Conservation (phyloP, 73 alveolate genomes). For the Blepharisma stoltei region DNA sequence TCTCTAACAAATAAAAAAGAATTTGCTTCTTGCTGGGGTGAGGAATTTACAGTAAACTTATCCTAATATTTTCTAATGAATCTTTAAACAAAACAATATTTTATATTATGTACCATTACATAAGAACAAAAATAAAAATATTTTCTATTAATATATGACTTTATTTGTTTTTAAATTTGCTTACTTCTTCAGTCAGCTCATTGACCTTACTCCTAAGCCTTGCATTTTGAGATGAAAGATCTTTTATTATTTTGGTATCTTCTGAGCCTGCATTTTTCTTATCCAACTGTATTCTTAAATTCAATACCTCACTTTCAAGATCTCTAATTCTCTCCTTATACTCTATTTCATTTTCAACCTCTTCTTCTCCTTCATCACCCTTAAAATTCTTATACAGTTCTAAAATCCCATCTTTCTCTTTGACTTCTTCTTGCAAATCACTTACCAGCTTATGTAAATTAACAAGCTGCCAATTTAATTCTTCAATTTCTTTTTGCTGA, state of each 20-base stretch:
- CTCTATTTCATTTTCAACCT: neutral
- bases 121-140: too few species aligned
- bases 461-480: constrained; percentile 7
- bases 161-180: neutral
- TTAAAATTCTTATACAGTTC: constrained; percentile 15
- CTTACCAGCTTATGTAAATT: neutral
- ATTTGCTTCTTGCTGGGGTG: too few species aligned
- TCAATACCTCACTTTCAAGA: constrained; percentile 8
- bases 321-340: neutral
- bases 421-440: constrained; percentile 16
- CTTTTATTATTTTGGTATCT: constrained; percentile 14
- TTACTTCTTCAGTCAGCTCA: constrained; percentile 25
- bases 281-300: neutral
- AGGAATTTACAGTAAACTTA: too few species aligned
- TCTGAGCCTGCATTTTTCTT: constrained; percentile 10
- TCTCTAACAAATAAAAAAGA: too few species aligned
- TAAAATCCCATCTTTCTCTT: neutral
- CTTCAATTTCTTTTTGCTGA: neutral
- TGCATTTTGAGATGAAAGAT: constrained; percentile 11
- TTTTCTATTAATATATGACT: too few species aligned
- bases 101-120: too few species aligned
- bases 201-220: constrained; percentile 19
- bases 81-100: too few species aligned
- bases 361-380: neutral
- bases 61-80: too few species aligned